Evolutionary conservation across 257 asterid genomes (phyloP), one percentile per base, ranked within the genome.

Genomic region (Mentha longifolia): DNA sequence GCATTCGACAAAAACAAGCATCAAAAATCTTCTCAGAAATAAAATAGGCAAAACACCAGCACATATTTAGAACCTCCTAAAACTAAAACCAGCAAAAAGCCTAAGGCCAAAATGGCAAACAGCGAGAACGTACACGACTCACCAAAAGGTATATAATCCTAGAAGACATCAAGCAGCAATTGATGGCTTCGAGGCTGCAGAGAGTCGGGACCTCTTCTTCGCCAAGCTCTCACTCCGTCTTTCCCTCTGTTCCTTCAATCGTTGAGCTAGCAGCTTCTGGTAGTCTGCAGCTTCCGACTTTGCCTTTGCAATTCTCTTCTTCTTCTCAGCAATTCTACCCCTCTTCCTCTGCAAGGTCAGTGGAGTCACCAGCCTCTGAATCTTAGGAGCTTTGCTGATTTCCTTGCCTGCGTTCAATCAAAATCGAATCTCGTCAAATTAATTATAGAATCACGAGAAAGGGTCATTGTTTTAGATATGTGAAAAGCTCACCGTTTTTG

Each of bases 201-300:
- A 81, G 35, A 78, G 83, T 46, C 80, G 42, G 42, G 85, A 81
- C 77, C 85, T 78, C 78, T 67, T 78, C 81, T 81, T 81, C 2
- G 85, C 95, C 75, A 88, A 71, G 39, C 92, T 85, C 79, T 88
- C 89, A 14, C 92, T 85, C 0, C 95, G 84, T 73, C 80, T 79
- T 43, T 88, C 95, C 51, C 92, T 76, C 41, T 88, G 95, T 72
- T 88, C 95, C 89, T 86, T 88, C 85, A 88, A 70, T 65, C 95
- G 84, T 15, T 55, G 50, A 15, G 92, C 92, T 19, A 88, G 91
- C 51, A 86, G 88, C 79, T 85, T 88, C 61, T 86, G 95, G 76
- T 88, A 88, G 22, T 88, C 95, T 0, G 84, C 87, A 16, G 95
- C 91, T 56, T 84, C 95, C 0, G 95, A 6, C 85, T 85, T 88